Conservation (phyloP, 2,329 filamentous ascomycete genomes). For the Zarea fungicola region DNA sequence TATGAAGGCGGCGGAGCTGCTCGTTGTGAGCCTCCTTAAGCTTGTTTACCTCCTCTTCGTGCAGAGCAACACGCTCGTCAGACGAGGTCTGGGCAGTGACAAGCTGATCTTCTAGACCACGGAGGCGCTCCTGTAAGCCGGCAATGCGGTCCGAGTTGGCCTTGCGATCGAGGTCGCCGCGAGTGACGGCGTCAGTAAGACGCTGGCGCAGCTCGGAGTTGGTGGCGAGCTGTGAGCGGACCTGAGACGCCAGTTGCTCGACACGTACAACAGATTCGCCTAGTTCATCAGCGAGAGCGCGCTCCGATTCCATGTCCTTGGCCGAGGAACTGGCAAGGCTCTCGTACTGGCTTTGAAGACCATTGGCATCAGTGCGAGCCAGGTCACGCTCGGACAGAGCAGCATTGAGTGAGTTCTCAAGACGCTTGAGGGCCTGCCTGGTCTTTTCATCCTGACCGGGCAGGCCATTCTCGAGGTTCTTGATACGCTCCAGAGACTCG, state of each 20-base stretch:
- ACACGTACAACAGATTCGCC: slow-evolving; percentile 69
- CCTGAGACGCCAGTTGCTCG: slow-evolving; percentile 72
- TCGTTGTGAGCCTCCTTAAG: slow-evolving; percentile 72
- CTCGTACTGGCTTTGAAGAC: slow-evolving; percentile 58
- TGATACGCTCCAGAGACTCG: slow-evolving; percentile 62
- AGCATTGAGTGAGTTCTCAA: slow-evolving; percentile 63
- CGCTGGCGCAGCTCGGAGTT: slow-evolving; percentile 73
- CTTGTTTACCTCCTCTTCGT: slow-evolving; percentile 77
- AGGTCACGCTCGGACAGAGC: slow-evolving; percentile 68
- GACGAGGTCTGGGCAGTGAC: slow-evolving; percentile 77
- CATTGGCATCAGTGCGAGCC: slow-evolving; percentile 59
- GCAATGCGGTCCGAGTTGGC: slow-evolving; percentile 77
- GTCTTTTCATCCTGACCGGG: slow-evolving; percentile 51
- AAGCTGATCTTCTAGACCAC: slow-evolving; percentile 76
- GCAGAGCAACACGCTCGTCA: slow-evolving; percentile 74
- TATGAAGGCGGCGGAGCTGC: slow-evolving; percentile 70
- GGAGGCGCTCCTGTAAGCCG: slow-evolving; percentile 74
- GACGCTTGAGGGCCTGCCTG: slow-evolving; percentile 54
- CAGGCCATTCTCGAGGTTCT: slow-evolving; percentile 52
- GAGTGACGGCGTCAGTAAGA: slow-evolving; percentile 71
- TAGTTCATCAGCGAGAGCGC: slow-evolving; percentile 63
- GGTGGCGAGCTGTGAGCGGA: slow-evolving; percentile 71
- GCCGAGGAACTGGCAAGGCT: slow-evolving; percentile 52
- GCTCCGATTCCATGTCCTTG: slow-evolving; percentile 53
- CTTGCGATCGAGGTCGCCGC: slow-evolving; percentile 79